Conservation (phyloP, 345 rosid species). For the Microcos paniculata region DNA sequence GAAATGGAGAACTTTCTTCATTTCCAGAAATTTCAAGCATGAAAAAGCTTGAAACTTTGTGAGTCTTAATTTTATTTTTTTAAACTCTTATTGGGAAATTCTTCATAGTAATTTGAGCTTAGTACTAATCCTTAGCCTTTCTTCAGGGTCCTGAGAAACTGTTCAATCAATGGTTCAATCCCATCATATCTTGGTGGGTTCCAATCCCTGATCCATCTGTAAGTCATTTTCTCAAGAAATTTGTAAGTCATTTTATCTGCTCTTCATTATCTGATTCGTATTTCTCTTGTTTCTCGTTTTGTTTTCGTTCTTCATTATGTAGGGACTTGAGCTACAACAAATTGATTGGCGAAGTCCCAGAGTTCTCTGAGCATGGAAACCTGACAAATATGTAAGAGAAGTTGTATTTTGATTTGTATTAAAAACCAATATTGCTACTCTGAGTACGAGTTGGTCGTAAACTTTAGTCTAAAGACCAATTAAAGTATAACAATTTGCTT, state of each 20-base stretch:
- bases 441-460: background rate
- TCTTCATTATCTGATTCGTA: no score
- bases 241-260: no score
- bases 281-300: background rate
- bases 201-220: slow-evolving; percentile 4
- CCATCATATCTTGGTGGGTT: slow-evolving; percentile 4
- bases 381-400: slow-evolving; percentile 5
- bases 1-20: background rate
- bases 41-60: slow-evolving; percentile 6
- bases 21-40: slow-evolving; percentile 4
- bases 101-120: background rate
- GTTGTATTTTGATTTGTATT: background rate
- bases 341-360: slow-evolving; percentile 10
- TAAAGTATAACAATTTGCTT: no score
- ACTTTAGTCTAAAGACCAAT: background rate
- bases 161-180: slow-evolving; percentile 11
- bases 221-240: background rate
- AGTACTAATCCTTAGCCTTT: background rate
- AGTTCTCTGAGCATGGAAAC: background rate
- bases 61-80: background rate
- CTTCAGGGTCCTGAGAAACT: slow-evolving; percentile 8
- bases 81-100: background rate
- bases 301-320: background rate
- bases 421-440: background rate
- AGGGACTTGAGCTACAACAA: slow-evolving; percentile 18